Evolutionary conservation across 2,329 filamentous ascomycete species (phyloP), one percentile per base, ranked within the genome.

Genomic region (Sordariomycetes sp.): DNA sequence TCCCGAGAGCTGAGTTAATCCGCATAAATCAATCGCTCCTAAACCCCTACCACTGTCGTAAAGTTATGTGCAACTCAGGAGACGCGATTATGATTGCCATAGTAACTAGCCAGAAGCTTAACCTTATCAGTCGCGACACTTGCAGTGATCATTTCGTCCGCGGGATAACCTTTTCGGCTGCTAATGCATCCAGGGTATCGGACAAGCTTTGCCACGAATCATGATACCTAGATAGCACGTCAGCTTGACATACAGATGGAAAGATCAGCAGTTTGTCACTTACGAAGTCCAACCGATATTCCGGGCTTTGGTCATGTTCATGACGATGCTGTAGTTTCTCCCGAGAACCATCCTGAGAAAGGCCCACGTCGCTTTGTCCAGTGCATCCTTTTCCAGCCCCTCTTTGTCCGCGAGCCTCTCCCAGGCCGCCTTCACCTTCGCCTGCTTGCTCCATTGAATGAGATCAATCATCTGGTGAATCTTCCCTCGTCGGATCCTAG

Each of bases 301-400:
- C 55, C 74, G 68, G n/a, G 74, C 73, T 64, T 76, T 78, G 58
- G 68, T 73, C 69, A 75, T 74, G 56, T 67, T 72, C 50, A 71
- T 63, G 1, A 75, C 70, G 6, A 73, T 53, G 62, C 72, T 69
- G 59, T 70, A 77, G 50, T 71, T 69, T 43, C 72, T 64, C 4
- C 73, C 73, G 43, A 78, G 65, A n/a, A 74, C 67, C 62, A 74
- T 75, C n/a, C 69, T 69, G 52, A 72, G 59, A 60, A 76, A 76
- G 1, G 53, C 64, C 72, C 73, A 77, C 2, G 74, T 76, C 20
- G 70, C 74, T 61, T 72, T 68, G 46, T 72, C 70, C 50, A 74
- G 72, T 2, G 65, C 68, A 12, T 67, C 67, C 59, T 70, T 67
- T 46, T 72, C 66, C 54, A 75, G 58, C 0, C 68, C 68, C 35